Percentiles rank a stretch among this genome's conserved stretches.
phyloP scores from a whole-genome alignment of 2,329 filamentous ascomycete genomes.

The Aspergillus viridinutans region DNA sequence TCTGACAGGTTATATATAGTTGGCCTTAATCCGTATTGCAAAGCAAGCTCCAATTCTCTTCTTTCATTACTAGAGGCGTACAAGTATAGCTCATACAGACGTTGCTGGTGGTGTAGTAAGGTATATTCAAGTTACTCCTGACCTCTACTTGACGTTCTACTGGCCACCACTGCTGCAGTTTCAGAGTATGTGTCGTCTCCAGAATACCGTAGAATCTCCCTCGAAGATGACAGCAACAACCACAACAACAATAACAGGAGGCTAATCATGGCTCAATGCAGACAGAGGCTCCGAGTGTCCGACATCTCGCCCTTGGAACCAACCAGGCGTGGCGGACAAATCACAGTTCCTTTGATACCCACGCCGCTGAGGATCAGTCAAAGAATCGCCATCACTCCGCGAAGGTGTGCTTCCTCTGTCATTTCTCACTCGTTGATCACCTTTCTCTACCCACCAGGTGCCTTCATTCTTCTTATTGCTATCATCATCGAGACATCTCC shows the following conservation, averaged over 20 bases:
- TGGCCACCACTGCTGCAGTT: not conserved
- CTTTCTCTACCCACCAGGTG: not conserved
- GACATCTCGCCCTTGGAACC: not conserved
- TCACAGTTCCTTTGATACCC: not conserved
- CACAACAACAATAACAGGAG: not conserved
- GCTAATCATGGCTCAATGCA: not conserved
- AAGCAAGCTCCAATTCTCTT: not conserved
- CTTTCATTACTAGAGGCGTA: not conserved
- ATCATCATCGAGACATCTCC: not conserved
- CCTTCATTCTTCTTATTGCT: not conserved
- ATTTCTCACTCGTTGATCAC: not conserved
- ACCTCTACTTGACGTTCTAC: too few species aligned
- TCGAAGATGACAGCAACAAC: not conserved
- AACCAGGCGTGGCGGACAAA: not conserved
- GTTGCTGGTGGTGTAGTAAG: not conserved
- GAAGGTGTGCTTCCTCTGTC: not conserved
- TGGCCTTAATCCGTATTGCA: not conserved
- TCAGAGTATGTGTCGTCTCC: not conserved
- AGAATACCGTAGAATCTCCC: not conserved
- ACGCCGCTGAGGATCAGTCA: not conserved
- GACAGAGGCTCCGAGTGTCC: not conserved
- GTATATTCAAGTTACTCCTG: too few species aligned
- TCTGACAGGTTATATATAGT: not conserved
- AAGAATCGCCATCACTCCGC: not conserved
- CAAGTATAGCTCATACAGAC: not conserved